phyloP scores from a whole-genome alignment of 306 rosid genomes.

The Vigna mungo region DNA sequence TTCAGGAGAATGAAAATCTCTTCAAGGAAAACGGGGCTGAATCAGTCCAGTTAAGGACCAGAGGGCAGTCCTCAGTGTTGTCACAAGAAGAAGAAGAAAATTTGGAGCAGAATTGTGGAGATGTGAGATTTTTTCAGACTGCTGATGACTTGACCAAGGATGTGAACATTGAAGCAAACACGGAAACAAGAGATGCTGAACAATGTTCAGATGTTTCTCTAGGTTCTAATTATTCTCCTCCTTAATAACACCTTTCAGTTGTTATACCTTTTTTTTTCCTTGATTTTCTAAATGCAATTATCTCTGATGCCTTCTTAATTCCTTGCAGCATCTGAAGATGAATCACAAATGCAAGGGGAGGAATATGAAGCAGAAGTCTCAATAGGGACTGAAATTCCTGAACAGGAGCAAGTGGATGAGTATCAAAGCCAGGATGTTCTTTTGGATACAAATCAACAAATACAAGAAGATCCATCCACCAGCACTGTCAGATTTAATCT shows the following conservation, averaged over 20 bases:
- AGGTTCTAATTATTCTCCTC: conserved; percentile 53
- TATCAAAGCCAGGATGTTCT: conserved; percentile 55
- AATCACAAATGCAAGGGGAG: conserved; percentile 54
- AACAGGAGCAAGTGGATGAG: conserved; percentile 71
- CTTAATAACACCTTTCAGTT: background rate
- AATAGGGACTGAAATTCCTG: conserved; percentile 91
- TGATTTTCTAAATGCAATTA: conserved; percentile 18
- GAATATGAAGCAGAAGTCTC: conserved; percentile 82
- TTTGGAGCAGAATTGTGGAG: conserved; percentile 41
- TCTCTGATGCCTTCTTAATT: conserved; percentile 28
- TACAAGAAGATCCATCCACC: conserved; percentile 64
- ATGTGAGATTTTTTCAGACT: conserved; percentile 39
- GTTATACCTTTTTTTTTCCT: background rate
- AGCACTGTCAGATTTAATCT: conserved; percentile 49
- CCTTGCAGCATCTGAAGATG: conserved; percentile 63
- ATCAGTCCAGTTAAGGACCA: conserved; percentile 41
- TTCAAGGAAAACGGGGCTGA: conserved; percentile 39
- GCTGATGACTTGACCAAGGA: conserved; percentile 50
- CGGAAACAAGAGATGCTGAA: conserved; percentile 51
- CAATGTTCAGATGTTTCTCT: conserved; percentile 53
- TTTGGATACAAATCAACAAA: conserved; percentile 42
- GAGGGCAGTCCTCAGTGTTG: conserved; percentile 36
- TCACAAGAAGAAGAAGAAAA: conserved; percentile 43
- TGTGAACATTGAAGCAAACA: conserved; percentile 43
- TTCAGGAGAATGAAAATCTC: conserved; percentile 39